These are phyloP conservation scores for Asclepias syriaca DNA, from an alignment of 257 asterid species.

Conservation along the genomic window DNA sequence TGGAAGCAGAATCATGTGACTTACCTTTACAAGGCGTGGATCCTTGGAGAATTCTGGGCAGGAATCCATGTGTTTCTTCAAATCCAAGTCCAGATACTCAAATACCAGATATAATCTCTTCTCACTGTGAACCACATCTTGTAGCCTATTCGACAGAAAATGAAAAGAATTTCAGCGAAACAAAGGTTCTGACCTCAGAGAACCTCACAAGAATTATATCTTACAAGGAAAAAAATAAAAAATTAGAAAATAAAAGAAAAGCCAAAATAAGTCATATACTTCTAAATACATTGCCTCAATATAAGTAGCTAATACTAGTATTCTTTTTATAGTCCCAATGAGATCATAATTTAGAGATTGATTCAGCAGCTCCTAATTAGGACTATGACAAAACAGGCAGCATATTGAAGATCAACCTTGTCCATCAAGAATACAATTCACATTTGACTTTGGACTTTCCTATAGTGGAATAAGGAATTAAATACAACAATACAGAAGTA, in stretches of 20 bases:
- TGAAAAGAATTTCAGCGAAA: background rate
- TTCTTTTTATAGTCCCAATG: background rate
- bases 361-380: background rate
- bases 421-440: background rate
- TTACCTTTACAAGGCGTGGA: conserved; percentile 71
- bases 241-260: background rate
- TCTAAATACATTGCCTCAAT: background rate
- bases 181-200: background rate
- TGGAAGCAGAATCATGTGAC: conserved; percentile 28
- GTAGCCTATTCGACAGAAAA: conserved; percentile 55
- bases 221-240: background rate
- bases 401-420: background rate
- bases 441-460: background rate
- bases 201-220: background rate
- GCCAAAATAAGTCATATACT: background rate
- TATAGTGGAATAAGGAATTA: background rate
- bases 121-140: conserved; percentile 96
- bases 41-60: conserved; percentile 85
- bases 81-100: conserved; percentile 95
- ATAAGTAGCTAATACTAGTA: background rate
- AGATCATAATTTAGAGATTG: background rate
- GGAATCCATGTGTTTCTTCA: conserved; percentile 98
- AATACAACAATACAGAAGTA: background rate
- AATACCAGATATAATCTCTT: conserved; percentile 84
- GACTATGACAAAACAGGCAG: background rate